Evolutionary conservation across 129 eudicot species (phyloP).

Genomic region (Saposhnikovia divaricata): DNA sequence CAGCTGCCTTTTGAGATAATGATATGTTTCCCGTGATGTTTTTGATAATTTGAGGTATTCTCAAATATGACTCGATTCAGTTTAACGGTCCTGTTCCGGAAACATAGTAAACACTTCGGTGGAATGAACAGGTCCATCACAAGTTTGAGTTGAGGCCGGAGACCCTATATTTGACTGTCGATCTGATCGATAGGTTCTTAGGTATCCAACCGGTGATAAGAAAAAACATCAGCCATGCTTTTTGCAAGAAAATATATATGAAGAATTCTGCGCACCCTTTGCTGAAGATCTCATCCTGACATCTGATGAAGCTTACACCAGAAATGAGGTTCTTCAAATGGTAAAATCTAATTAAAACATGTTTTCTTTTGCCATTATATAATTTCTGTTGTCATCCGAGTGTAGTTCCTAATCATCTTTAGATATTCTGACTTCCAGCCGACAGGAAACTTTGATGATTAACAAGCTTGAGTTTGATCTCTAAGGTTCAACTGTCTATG

Average conservation of each 20-base stretch:
- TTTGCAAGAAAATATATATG: constrained; percentile 89
- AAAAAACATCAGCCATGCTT: constrained; percentile 41
- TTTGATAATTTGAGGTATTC: background rate
- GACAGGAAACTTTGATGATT: constrained; percentile 75
- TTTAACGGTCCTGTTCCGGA: no score
- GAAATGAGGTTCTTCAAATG: constrained; percentile 83
- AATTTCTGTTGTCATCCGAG: background rate
- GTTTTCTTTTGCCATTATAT: background rate
- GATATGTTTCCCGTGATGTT: background rate
- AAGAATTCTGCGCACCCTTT: constrained; percentile 74
- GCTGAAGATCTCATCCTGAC: constrained; percentile 76
- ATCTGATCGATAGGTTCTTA: constrained; percentile 26
- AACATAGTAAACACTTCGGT: no score
- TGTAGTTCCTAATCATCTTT: background rate
- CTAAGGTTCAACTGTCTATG: constrained; percentile 37
- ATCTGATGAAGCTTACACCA: constrained; percentile 79
- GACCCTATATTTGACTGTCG: constrained; percentile 4
- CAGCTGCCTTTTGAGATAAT: background rate
- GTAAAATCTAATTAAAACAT: constrained; percentile 19
- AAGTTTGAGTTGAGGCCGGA: no score
- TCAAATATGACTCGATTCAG: background rate
- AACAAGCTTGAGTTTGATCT: constrained; percentile 76
- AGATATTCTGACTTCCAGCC: background rate
- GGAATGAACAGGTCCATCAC: no score
- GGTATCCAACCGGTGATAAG: no score